A percentile compares a stretch with the other conserved stretches of the same genome.
These are phyloP conservation scores for Boehmeria nivea DNA, from an alignment of 306 rosid genomes.

Conservation along the genomic window DNA sequence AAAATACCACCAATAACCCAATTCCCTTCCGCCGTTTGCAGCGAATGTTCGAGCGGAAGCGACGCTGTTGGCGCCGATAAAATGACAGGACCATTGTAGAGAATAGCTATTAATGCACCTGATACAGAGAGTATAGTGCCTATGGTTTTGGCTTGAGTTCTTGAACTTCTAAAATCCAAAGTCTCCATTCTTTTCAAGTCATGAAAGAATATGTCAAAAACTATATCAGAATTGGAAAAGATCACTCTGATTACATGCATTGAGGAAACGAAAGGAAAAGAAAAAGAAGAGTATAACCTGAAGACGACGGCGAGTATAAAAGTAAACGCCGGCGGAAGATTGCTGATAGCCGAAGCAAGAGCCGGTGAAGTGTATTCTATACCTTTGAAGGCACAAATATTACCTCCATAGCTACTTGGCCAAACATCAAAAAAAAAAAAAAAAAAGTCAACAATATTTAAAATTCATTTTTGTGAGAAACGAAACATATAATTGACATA, in stretches of 20 bases:
- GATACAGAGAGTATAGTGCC: conserved; percentile 37
- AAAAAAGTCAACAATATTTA: too few species aligned
- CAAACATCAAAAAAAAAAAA: not conserved
- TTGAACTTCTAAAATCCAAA: conserved; percentile 25
- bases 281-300: conserved; percentile 24
- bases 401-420: conserved; percentile 29
- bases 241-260: not conserved
- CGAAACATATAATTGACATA: not conserved
- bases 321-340: conserved; percentile 52
- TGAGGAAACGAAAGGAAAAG: too few species aligned
- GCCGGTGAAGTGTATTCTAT: conserved; percentile 49
- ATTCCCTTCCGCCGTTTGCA: conserved; percentile 26
- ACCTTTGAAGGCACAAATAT: conserved; percentile 42
- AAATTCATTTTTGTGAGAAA: too few species aligned
- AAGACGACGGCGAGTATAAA: conserved; percentile 49
- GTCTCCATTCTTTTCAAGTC: conserved; percentile 43
- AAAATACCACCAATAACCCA: conserved; percentile 49
- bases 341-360: conserved; percentile 43
- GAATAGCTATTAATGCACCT: conserved; percentile 43
- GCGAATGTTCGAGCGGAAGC: not conserved
- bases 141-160: conserved; percentile 42
- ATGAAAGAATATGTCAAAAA: not conserved
- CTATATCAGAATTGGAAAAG: not conserved
- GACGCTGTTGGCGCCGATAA: conserved; percentile 9
- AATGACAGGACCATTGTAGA: conserved; percentile 38